phyloP scores from a whole-genome alignment of 2,329 filamentous ascomycete genomes.

The Penicillium decumbens region DNA sequence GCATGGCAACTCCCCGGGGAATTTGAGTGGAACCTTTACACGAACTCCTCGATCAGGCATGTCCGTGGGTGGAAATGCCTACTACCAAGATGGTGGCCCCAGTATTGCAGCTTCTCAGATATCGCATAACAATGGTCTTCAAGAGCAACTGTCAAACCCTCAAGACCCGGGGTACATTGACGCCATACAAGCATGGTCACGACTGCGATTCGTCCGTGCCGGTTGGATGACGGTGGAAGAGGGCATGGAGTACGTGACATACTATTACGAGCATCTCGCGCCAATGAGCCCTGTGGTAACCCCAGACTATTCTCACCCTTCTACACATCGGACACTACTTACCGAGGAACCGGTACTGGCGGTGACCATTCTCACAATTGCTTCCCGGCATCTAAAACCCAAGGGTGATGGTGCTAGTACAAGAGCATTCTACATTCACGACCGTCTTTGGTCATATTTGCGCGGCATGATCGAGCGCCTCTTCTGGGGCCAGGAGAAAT shows the following conservation, averaged over 20 bases:
- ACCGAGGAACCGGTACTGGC: constrained; percentile 89
- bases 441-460: constrained; percentile 91
- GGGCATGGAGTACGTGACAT: constrained; percentile 88
- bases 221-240: constrained; percentile 95
- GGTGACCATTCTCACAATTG: constrained; percentile 84
- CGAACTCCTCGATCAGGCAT: constrained; percentile 39
- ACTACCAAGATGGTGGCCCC: constrained; percentile 39
- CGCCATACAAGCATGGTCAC: constrained; percentile 80
- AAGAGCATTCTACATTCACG: constrained; percentile 84
- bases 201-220: constrained; percentile 89
- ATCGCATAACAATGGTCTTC: constrained; percentile 24
- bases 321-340: constrained; percentile 72
- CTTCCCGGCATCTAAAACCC: constrained; percentile 79
- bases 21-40: constrained; percentile 33
- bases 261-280: constrained; percentile 89
- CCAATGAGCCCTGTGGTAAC: constrained; percentile 91
- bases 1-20: constrained; percentile 34
- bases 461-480: constrained; percentile 93
- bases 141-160: constrained; percentile 25
- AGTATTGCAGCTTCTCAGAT: constrained; percentile 27
- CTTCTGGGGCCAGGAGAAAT: constrained; percentile 93
- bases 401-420: constrained; percentile 75
- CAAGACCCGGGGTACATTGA: constrained; percentile 48
- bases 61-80: constrained; percentile 47
- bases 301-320: constrained; percentile 79